A percentile compares a stretch with the other conserved stretches of the same genome.
These are phyloP conservation scores for Clonostachys rosea DNA, from an alignment of 2,329 filamentous ascomycete species.

Conservation along the genomic window DNA sequence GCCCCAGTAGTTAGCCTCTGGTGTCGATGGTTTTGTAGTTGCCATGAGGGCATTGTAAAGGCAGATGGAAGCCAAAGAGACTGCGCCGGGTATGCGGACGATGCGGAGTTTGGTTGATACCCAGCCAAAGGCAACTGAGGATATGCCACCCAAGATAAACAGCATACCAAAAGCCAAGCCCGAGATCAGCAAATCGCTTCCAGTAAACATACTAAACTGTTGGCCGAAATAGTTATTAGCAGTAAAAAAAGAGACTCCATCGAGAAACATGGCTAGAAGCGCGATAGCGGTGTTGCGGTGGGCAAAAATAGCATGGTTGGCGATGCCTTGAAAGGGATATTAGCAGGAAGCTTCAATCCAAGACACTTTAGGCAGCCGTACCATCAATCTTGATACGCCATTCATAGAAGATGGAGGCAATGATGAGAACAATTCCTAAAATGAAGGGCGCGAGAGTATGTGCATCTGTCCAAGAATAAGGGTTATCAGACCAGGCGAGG, in stretches of 20 bases:
- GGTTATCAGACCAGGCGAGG: conserved; percentile 29
- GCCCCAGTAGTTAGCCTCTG: conserved; percentile 18
- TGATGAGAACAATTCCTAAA: conserved; percentile 18
- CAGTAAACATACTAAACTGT: conserved; percentile 24
- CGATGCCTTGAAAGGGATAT: no score
- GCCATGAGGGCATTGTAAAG: conserved; percentile 26
- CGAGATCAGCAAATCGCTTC: conserved; percentile 22
- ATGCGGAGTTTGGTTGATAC: conserved; percentile 9
- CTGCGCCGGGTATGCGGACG: conserved; percentile 11
- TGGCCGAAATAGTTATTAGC: conserved; percentile 37
- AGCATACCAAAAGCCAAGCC: conserved; percentile 23
- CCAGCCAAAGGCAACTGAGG: conserved; percentile 20
- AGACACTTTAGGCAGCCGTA: conserved; percentile 33
- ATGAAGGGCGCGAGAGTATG: conserved; percentile 27
- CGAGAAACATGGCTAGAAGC: conserved; percentile 24
- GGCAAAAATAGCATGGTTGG: neutral
- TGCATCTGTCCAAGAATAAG: conserved; percentile 27
- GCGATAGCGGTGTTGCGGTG: conserved; percentile 29
- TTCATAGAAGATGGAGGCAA: conserved; percentile 25
- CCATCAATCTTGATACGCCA: conserved; percentile 25
- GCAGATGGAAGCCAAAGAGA: conserved; percentile 14
- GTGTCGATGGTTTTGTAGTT: conserved; percentile 9
- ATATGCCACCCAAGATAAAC: conserved; percentile 18
- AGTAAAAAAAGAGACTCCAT: conserved; percentile 32
- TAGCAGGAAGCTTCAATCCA: conserved; percentile 5